These are phyloP conservation scores for Pseudophaeomoniella oleicola DNA, from an alignment of 2,329 filamentous ascomycete genomes.

Conservation along the genomic window DNA sequence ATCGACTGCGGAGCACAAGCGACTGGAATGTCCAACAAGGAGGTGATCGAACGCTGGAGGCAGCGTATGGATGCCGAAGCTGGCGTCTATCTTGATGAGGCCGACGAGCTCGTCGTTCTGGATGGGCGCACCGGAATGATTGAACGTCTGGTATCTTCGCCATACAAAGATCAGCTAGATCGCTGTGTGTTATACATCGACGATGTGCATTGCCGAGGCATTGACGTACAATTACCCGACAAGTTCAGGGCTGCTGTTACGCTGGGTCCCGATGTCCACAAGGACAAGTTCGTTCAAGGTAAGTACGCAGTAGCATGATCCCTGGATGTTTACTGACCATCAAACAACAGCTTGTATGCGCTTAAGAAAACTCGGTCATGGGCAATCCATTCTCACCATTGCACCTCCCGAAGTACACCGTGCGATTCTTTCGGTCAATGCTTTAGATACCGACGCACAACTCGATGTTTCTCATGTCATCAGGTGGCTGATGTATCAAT, in stretches of 20 bases:
- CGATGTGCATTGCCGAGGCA: slow-evolving; percentile 56
- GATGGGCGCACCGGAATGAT: slow-evolving; percentile 7
- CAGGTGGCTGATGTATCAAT: slow-evolving; percentile 44
- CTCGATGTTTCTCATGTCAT: slow-evolving; percentile 43
- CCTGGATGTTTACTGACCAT: background rate
- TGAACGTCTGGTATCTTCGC: slow-evolving; percentile 37
- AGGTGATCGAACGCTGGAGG: no score
- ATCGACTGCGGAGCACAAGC: slow-evolving; percentile 60
- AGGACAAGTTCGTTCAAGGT: slow-evolving; percentile 57
- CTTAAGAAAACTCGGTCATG: slow-evolving; percentile 53
- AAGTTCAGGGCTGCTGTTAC: slow-evolving; percentile 52
- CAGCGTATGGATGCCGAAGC: no score
- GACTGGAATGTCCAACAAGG: slow-evolving; percentile 44
- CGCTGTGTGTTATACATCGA: slow-evolving; percentile 54
- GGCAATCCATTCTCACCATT: slow-evolving; percentile 51
- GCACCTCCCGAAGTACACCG: slow-evolving; percentile 43
- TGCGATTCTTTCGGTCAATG: slow-evolving; percentile 29
- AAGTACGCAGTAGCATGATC: slow-evolving; percentile 9
- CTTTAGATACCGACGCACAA: slow-evolving; percentile 1
- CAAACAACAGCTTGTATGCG: slow-evolving; percentile 46
- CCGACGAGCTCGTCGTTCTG: slow-evolving; percentile 17
- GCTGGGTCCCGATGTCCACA: slow-evolving; percentile 48
- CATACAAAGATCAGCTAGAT: slow-evolving; percentile 41
- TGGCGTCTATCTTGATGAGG: slow-evolving; percentile 39
- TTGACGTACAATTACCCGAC: slow-evolving; percentile 47